These are phyloP conservation scores for Nicotiana sylvestris DNA, from an alignment of 257 asterid species.

Conservation along the genomic window DNA sequence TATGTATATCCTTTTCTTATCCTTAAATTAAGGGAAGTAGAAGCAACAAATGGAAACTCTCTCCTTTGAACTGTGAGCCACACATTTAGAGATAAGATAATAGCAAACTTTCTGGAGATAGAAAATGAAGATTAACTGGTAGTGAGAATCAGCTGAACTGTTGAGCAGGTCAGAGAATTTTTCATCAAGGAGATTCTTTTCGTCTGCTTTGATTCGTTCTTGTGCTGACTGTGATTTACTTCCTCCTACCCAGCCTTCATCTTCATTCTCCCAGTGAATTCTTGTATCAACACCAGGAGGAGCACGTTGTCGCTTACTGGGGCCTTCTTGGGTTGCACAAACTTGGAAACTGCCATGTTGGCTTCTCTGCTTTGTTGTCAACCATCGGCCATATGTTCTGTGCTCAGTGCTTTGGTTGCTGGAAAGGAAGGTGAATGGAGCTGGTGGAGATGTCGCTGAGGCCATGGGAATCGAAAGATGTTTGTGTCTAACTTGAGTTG, in stretches of 20 bases:
- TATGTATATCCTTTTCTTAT: background rate
- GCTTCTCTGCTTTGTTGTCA: conserved; percentile 13
- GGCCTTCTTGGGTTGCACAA: conserved; percentile 38
- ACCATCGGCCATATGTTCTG: conserved; percentile 13
- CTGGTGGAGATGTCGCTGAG: conserved; percentile 43
- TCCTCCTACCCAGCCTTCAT: conserved; percentile 92
- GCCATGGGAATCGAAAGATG: conserved; percentile 43
- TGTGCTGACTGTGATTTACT: conserved; percentile 28
- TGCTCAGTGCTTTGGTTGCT: conserved; percentile 27
- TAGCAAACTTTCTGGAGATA: background rate
- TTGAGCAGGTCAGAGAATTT: conserved; percentile 69
- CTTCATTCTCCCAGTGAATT: conserved; percentile 87
- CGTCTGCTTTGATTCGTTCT: conserved; percentile 34
- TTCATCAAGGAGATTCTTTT: conserved; percentile 47
- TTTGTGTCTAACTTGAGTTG: conserved; percentile 10
- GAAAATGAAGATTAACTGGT: conserved; percentile 52
- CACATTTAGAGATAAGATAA: background rate
- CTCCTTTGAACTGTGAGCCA: background rate
- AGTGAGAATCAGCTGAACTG: conserved; percentile 76
- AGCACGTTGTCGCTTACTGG: conserved; percentile 35
- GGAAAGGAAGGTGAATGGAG: conserved; percentile 38
- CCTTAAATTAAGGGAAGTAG: background rate
- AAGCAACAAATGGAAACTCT: background rate
- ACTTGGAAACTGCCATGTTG: conserved; percentile 11
- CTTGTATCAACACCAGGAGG: conserved; percentile 82